Evolutionary conservation across 257 asterid species (phyloP).

Genomic region (Voacanga thouarsii): DNA sequence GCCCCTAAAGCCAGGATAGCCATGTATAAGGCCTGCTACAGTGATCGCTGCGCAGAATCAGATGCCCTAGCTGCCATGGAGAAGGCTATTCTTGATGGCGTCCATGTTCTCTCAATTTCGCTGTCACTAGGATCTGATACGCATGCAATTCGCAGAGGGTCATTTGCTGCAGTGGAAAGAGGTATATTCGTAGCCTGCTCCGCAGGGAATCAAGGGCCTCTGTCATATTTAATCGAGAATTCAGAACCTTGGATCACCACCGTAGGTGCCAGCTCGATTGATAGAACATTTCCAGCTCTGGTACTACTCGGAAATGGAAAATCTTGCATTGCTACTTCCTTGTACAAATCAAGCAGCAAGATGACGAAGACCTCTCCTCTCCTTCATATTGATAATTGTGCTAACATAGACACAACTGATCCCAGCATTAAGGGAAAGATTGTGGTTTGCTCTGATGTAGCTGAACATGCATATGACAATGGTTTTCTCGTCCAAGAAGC

Average conservation of each 20-base stretch:
- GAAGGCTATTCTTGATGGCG: conserved; percentile 48
- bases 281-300: conserved; percentile 23
- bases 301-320: no score
- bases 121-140: not conserved
- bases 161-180: conserved; percentile 40
- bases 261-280: conserved; percentile 41
- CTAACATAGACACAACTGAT: no score
- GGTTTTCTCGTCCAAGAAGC: no score
- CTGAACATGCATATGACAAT: no score
- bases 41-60: conserved; percentile 4
- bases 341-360: no score
- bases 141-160: conserved; percentile 37
- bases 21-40: not conserved
- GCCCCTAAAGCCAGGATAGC: not conserved
- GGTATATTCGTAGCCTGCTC: conserved; percentile 41
- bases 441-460: no score
- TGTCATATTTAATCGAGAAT: conserved; percentile 17
- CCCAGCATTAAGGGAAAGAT: no score
- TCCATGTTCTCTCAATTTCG: conserved; percentile 41
- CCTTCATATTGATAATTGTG: no score
- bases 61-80: conserved; percentile 54
- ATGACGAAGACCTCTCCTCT: no score
- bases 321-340: no score
- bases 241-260: conserved; percentile 38
- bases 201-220: conserved; percentile 34